A percentile compares a stretch with the other conserved stretches of the same genome.
Evolutionary conservation across 2,329 filamentous ascomycete genomes (phyloP).

Genomic region (Cladosporium sp.): DNA sequence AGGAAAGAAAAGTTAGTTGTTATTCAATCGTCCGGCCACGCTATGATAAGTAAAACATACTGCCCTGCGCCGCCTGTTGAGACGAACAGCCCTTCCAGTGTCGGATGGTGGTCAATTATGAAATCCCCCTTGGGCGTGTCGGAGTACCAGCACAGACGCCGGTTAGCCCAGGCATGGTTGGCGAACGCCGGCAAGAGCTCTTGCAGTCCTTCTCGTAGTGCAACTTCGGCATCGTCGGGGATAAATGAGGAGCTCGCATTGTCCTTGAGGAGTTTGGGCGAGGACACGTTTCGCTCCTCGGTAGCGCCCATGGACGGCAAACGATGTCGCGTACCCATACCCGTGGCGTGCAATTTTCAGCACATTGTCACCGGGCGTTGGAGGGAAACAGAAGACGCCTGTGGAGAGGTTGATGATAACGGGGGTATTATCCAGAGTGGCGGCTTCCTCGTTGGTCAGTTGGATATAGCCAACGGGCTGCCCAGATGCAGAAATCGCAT

Average conservation of each 20-base stretch:
- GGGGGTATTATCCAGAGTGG: slow-evolving; percentile 57
- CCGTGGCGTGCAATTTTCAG: slow-evolving; percentile 42
- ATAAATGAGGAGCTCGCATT: slow-evolving; percentile 11
- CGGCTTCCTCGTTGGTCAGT: slow-evolving; percentile 64
- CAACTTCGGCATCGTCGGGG: slow-evolving; percentile 18
- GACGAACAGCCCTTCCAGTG: slow-evolving; percentile 44
- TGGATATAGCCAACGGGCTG: slow-evolving; percentile 71
- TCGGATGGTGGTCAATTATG: slow-evolving; percentile 44
- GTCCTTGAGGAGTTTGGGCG: background rate
- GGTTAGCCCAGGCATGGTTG: slow-evolving; percentile 35
- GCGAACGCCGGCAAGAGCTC: background rate
- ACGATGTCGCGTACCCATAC: slow-evolving; percentile 34
- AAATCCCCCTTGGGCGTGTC: slow-evolving; percentile 50
- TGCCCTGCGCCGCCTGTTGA: slow-evolving; percentile 55
- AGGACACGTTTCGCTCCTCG: background rate
- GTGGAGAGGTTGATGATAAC: slow-evolving; percentile 64
- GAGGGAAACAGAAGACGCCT: slow-evolving; percentile 67
- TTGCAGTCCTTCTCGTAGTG: background rate
- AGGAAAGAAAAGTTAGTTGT: background rate
- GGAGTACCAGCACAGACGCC: slow-evolving; percentile 47
- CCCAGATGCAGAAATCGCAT: slow-evolving; percentile 56
- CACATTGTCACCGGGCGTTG: slow-evolving; percentile 39
- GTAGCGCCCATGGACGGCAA: background rate
- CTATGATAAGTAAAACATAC: slow-evolving; percentile 12
- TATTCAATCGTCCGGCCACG: background rate